A percentile compares a stretch with the other conserved stretches of the same genome.
Conservation (phyloP, 1,284 basidiomycete species). For the Cryptococcus amylolentus region DNA sequence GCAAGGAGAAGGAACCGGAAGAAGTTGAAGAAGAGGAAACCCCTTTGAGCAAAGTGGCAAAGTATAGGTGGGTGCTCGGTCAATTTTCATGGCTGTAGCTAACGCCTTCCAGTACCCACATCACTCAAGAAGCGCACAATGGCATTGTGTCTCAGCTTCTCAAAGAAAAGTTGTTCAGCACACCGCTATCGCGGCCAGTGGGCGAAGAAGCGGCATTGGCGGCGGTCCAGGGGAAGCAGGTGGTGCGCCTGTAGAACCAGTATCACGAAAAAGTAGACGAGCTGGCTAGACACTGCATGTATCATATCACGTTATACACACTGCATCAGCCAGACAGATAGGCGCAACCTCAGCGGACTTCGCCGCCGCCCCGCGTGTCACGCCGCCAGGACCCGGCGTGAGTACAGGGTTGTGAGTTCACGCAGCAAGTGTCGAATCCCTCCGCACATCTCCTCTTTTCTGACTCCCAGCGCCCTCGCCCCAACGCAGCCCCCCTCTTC, state of each 20-base stretch:
- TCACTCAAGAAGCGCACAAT: conserved; percentile 83
- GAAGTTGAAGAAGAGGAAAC: conserved; percentile 42
- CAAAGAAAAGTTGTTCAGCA: conserved; percentile 61
- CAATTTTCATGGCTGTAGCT: neutral
- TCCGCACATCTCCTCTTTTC: neutral
- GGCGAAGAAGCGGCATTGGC: conserved; percentile 15
- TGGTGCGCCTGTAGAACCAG: too few relatives aligned
- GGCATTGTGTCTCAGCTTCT: conserved; percentile 84
- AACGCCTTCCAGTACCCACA: conserved; percentile 62
- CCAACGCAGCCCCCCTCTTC: neutral
- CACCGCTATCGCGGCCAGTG: conserved; percentile 22
- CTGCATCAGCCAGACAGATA: too few relatives aligned
- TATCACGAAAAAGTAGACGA: too few relatives aligned
- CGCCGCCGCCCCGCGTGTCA: too few relatives aligned
- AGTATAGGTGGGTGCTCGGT: conserved; percentile 63
- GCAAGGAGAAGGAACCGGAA: conserved; percentile 50
- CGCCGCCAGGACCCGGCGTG: too few relatives aligned
- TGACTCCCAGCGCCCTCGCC: neutral
- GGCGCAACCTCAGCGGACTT: too few relatives aligned
- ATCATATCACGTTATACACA: too few relatives aligned
- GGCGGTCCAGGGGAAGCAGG: conserved; percentile 18
- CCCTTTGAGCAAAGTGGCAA: conserved; percentile 72
- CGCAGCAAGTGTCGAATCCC: too few relatives aligned
- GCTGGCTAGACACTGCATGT: too few relatives aligned
- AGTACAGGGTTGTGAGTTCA: too few relatives aligned